Conservation (phyloP, 306 rosid species). For the Cucurbita argyrosperma region DNA sequence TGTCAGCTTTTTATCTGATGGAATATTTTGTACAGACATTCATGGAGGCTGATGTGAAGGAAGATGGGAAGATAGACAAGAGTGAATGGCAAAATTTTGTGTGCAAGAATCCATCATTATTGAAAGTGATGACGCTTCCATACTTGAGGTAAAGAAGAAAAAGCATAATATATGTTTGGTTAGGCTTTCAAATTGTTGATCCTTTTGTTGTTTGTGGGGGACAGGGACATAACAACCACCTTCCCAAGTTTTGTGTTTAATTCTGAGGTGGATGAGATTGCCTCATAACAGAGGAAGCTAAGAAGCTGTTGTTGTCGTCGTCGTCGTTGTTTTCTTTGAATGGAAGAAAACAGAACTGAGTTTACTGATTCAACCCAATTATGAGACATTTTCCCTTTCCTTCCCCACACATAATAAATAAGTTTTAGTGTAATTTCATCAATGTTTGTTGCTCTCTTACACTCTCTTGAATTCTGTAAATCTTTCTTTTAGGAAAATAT, state of each 20-base stretch:
- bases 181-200: background rate
- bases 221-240: slow-evolving; percentile 80
- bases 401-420: background rate
- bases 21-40: slow-evolving; percentile 43
- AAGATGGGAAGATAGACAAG: slow-evolving; percentile 83
- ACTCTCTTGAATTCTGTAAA: no score
- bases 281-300: background rate
- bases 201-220: background rate
- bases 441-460: no score
- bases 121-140: slow-evolving; percentile 87
- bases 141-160: slow-evolving; percentile 38
- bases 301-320: background rate
- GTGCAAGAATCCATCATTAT: slow-evolving; percentile 50
- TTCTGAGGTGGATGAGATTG: slow-evolving; percentile 61
- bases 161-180: background rate
- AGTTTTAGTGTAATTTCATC: background rate
- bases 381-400: background rate
- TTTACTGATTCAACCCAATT: background rate
- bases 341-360: background rate
- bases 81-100: slow-evolving; percentile 66
- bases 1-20: slow-evolving; percentile 1
- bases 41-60: slow-evolving; percentile 70
- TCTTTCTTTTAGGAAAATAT: no score
- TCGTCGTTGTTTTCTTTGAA: background rate
- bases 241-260: slow-evolving; percentile 90